Evolutionary conservation across 2,329 filamentous ascomycete species (phyloP), one percentile per base, ranked within the genome.

Genomic region (Huntiella omanensis): DNA sequence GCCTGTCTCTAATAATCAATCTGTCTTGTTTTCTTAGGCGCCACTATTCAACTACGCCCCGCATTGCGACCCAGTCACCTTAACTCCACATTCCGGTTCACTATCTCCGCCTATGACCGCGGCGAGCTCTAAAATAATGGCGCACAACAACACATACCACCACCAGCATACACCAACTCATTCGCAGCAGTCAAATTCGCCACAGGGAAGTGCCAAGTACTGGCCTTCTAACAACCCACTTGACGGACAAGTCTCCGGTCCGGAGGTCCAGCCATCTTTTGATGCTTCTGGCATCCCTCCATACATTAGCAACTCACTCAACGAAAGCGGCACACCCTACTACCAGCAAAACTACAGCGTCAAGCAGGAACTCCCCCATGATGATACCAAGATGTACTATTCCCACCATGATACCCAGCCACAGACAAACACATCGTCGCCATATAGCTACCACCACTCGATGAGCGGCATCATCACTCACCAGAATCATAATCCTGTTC

Each of bases 91-190:
- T 71, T 69, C n/a, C 33, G 43, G 43, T 16, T 49, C 48, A 11
- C 41, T 36, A 12, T 49, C 48, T 15, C 48, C 48, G n/a, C 69
- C 70, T 19, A 64, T 65, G n/a, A 71, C 70, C 40, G 60, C 60
- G 41, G 60, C 62, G 47, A 36, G 44, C 35, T 19, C 38, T 19
- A 40, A 49, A 39, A 43, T 46, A 19, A 49, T 49, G 45, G 39
- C 19, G 37, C 48, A 49, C n/a, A 28, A 38, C 28, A 43, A 49
- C 32, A 19, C 33, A n/a, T 45, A 46, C 32, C 47, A 49, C 3
- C 46, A 48, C 12, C 65, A 66, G 45, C 66, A 64, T 33, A 68
- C 66, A 7, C 67, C 69, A 38, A 65, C 68, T n/a, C 60, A 59
- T 37, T 64, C 62, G 22, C 22, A 28, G 6, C 22, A 28, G 22